A percentile compares a stretch with the other conserved stretches of the same genome.
phyloP scores from a whole-genome alignment of 2,329 filamentous ascomycete genomes.

The Fusarium sororula region DNA sequence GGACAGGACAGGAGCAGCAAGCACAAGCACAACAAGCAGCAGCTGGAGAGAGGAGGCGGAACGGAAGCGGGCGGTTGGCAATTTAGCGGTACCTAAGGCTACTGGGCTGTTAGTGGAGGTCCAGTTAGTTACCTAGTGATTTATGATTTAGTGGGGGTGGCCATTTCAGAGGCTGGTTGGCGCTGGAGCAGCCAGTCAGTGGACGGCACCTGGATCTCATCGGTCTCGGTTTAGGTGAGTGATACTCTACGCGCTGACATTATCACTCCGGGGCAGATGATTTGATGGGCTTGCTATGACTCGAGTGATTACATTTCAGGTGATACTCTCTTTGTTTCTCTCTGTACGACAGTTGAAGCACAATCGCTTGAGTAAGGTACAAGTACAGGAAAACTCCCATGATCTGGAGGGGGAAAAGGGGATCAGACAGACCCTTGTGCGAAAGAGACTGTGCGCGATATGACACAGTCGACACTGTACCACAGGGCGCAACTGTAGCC shows the following conservation, averaged over 20 bases:
- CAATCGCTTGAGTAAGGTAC: background rate
- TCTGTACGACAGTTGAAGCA: background rate
- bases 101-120: background rate
- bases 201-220: background rate
- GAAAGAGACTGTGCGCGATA: conserved; percentile 10
- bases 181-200: conserved; percentile 15
- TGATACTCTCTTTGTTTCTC: background rate
- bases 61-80: conserved; percentile 26
- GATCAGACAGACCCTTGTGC: conserved; percentile 23
- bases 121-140: background rate
- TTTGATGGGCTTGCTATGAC: background rate
- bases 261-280: background rate
- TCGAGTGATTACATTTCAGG: background rate
- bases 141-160: conserved; percentile 8
- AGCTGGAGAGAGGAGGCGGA: conserved; percentile 17
- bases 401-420: conserved; percentile 23
- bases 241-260: conserved; percentile 21
- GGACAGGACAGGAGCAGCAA: background rate
- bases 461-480: conserved; percentile 20
- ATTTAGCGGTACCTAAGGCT: conserved; percentile 12
- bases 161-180: conserved; percentile 23
- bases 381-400: background rate
- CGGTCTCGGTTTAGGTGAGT: conserved; percentile 21
- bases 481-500: conserved; percentile 8
- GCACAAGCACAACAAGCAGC: background rate